Base-by-base conservation (phyloP, 805 yeast genomes). In the Starmerella powellii region DNA sequence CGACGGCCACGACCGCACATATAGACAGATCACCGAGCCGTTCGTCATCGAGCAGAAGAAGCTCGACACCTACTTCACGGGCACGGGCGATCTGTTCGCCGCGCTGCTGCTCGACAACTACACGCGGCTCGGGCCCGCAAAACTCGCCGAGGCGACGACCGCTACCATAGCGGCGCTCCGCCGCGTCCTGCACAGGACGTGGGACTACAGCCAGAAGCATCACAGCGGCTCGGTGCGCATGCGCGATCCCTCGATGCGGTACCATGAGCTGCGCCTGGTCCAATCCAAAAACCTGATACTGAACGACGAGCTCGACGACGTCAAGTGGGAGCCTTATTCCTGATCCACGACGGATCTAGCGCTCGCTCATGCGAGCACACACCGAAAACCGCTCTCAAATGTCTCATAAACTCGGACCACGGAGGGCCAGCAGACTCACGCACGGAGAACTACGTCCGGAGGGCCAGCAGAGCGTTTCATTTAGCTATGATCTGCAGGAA, bases 61-160 rank as follows among this genome's bases (percentile, higher is more conserved):
- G 28, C 72, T 84, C 32, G 74, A 78, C 41, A 78, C 88, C 4
- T 85, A 88, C 58, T 88, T 87, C 62, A 84, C 95, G 0, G 97
- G 97, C 1, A 94, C 91, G 0, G 97, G 97, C 6, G 97, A 87
- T 55, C 61, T 87, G 32, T 87, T 88, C 53, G 78, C 94, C 0
- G 88, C 94, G 0, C 59, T 87, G 31, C 59, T 86, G 26, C 52
- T 83, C 5, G 93, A 80, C 58, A 71, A 82, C 50, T 63, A 78
- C 23, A 4, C 51, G 38, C 18, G 51, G 3, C 35, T 39, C 3
- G 44, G 46, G 15, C 37, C 41, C 0, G 31, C 38, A 4, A 53
- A 60, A 50, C 70, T 66, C 11, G 57, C 51, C 20, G 49, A 48
- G 30, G 64, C 57, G 43, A 56, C 64, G n/a, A 72, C 68, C 3